phyloP scores from a whole-genome alignment of 2,329 filamentous ascomycete genomes.

The Amylocarpus encephaloides region DNA sequence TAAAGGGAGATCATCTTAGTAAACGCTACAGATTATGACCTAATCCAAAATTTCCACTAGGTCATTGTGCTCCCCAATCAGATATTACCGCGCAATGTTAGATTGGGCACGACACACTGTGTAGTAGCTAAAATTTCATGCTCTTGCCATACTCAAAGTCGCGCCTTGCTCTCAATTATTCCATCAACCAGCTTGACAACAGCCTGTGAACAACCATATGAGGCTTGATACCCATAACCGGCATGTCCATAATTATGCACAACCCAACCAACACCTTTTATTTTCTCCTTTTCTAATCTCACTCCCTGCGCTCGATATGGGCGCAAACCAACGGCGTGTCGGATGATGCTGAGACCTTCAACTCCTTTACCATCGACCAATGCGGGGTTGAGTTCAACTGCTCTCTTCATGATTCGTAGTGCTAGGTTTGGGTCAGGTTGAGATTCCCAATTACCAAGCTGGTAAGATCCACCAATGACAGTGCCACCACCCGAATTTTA shows the following conservation, averaged over 20 bases:
- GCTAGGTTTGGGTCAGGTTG: slow-evolving; percentile 58
- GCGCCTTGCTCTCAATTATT: slow-evolving; percentile 9
- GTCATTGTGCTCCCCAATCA: no score
- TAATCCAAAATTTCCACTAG: no score
- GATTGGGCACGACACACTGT: no score
- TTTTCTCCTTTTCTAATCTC: slow-evolving; percentile 55
- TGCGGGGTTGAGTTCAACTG: slow-evolving; percentile 47
- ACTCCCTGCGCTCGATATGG: slow-evolving; percentile 55
- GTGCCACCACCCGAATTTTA: slow-evolving; percentile 58
- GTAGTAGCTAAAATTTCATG: no score
- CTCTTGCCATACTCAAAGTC: no score
- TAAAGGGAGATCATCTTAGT: no score
- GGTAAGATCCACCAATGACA: slow-evolving; percentile 60
- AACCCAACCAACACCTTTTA: slow-evolving; percentile 44
- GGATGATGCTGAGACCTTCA: slow-evolving; percentile 55
- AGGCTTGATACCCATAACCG: slow-evolving; percentile 55
- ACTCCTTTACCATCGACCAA: slow-evolving; percentile 51
- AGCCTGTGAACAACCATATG: slow-evolving; percentile 63
- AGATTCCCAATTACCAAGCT: slow-evolving; percentile 58
- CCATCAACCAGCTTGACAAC: slow-evolving; percentile 62
- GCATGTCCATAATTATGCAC: slow-evolving; percentile 59
- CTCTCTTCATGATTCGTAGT: slow-evolving; percentile 60
- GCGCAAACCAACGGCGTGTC: slow-evolving; percentile 61
- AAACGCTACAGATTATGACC: no score
- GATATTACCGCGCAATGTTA: no score